Percentiles rank a stretch among this genome's conserved stretches.
These are phyloP conservation scores for Fusarium ramigenum DNA, from an alignment of 2,329 filamentous ascomycete genomes.

Conservation along the genomic window DNA sequence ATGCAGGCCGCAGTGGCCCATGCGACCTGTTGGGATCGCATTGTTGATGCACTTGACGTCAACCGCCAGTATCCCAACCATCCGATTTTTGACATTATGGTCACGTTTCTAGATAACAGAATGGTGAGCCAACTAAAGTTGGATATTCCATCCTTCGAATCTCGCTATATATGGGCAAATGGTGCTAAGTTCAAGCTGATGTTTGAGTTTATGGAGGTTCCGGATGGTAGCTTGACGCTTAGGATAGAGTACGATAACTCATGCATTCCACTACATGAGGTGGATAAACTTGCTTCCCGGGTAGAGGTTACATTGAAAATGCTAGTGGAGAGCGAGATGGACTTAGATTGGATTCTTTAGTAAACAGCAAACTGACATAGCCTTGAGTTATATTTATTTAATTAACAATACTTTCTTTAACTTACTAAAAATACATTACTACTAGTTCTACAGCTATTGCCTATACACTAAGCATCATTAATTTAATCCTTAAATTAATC, in stretches of 20 bases:
- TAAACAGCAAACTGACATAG: too few relatives aligned
- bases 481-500: neutral
- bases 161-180: neutral
- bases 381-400: too few relatives aligned
- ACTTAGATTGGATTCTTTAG: neutral
- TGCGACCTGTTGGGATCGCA: neutral
- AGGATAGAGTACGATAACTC: neutral
- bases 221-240: neutral
- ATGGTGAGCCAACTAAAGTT: neutral
- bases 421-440: too few relatives aligned
- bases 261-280: neutral
- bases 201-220: neutral
- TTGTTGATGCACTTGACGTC: neutral
- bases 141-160: neutral
- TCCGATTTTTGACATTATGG: neutral
- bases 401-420: neutral
- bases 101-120: neutral
- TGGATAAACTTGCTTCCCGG: neutral
- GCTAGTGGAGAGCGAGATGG: fast-evolving
- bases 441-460: too few relatives aligned
- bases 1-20: neutral
- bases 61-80: neutral
- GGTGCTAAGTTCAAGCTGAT: neutral
- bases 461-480: too few relatives aligned
- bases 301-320: neutral